Evolutionary conservation across 2,329 filamentous ascomycete species (phyloP).

Genomic region (Aspergillus fijiensis): DNA sequence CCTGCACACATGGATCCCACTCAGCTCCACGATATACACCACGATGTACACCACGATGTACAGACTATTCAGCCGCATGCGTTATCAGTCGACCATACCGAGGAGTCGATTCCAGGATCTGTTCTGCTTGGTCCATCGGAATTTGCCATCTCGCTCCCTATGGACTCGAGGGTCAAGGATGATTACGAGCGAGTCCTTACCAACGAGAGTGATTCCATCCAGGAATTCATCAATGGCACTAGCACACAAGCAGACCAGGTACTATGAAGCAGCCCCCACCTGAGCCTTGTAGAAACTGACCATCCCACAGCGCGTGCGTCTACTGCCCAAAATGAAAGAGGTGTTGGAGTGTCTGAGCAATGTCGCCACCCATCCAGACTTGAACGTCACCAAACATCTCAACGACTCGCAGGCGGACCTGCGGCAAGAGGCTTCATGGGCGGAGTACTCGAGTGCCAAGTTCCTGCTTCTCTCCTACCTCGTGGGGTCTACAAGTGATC

Average conservation of each 20-base stretch:
- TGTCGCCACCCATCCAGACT: constrained; percentile 45
- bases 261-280: constrained; percentile 6
- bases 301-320: constrained; percentile 23
- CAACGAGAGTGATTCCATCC: constrained; percentile 30
- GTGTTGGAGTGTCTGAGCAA: constrained; percentile 42
- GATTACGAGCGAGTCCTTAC: constrained; percentile 40
- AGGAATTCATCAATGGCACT: constrained; percentile 28
- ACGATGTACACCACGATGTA: constrained; percentile 7
- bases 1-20: constrained; percentile 27
- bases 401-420: constrained; percentile 34
- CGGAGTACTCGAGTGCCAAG: constrained; percentile 49
- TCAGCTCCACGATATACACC: constrained; percentile 12
- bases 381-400: constrained; percentile 44
- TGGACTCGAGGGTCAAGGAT: constrained; percentile 46
- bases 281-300: constrained; percentile 15
- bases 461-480: constrained; percentile 47
- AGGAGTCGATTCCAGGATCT: constrained; percentile 31
- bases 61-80: constrained; percentile 42
- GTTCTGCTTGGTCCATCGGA: constrained; percentile 40
- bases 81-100: constrained; percentile 29
- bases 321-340: constrained; percentile 34
- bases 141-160: constrained; percentile 43
- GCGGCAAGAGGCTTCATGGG: constrained; percentile 44
- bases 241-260: constrained; percentile 27
- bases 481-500: constrained; percentile 34